Evolutionary conservation across 805 yeast species (phyloP), one percentile per base, ranked within the genome.

Genomic region (Kazachstania taianensis): DNA sequence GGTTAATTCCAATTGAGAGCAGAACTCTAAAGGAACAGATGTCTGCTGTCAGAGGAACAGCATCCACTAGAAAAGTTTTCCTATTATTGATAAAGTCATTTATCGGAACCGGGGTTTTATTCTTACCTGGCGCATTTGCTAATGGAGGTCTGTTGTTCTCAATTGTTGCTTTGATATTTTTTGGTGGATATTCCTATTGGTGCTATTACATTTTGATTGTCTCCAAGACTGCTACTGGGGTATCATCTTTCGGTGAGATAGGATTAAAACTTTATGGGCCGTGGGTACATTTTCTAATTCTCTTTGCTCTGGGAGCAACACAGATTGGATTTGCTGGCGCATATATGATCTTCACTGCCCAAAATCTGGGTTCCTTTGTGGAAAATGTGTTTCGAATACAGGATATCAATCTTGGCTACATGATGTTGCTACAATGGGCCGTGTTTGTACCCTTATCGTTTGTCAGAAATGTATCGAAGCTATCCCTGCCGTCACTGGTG

Each of bases 261-360:
- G 94, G 92, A 3, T 46, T 56, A 18, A 67, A 60, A 30, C 58
- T 80, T 18, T 81, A 75, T 53, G 92, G 92, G 2, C 55, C 55
- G 2, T 71, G 77, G 70, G 64, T 82, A 65, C 83, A 76, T 52
- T 60, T 67, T 31, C 53, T 79, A 33, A 82, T 82, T 38, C 57
- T 81, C 29, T 49, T 66, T 10, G 78, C 89, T 1, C 69, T 82
- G 37, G 72, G 79, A 9, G 48, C 80, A 10, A 77, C 89, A 0
- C 94, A 82, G 53, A 60, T 82, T 38, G 94, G 94, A 0, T 82
- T 82, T 52, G 81, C 80, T 7, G 83, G 83, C 12, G 84, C 92
- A 0, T 82, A 82, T 53, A 76, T 80, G 45, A 82, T 82, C 2
- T 82, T 82, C 57, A 80, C 89, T 0, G 73, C 83, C 1, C 81